Conservation (phyloP, 139 green algal genomes). For the Axilococcus clingmanii region DNA sequence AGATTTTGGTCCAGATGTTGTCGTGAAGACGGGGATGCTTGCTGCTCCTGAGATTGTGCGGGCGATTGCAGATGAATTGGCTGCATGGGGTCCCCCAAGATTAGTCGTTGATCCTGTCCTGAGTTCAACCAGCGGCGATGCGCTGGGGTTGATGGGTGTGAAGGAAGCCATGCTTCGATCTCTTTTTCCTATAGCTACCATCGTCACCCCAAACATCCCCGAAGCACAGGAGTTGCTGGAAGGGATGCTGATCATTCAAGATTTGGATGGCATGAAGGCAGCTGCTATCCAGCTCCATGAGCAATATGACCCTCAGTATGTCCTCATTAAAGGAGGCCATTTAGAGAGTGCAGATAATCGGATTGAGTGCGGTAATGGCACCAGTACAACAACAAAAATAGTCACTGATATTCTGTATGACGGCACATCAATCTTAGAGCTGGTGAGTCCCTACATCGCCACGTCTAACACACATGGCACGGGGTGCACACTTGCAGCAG, state of each 20-base stretch:
- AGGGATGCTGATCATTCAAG: conserved; percentile 26
- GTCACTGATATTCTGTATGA: conserved; percentile 84
- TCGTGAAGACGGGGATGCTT: conserved; percentile 98
- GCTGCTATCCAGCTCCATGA: conserved; percentile 54
- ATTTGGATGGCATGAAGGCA: conserved; percentile 45
- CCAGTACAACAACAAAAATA: neutral
- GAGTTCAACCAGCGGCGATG: conserved; percentile 76
- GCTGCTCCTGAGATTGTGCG: conserved; percentile 43
- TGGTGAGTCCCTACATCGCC: conserved; percentile 33
- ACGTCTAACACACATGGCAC: conserved; percentile 89
- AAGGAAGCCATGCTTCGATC: conserved; percentile 34
- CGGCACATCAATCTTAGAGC: conserved; percentile 33
- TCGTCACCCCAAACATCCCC: conserved; percentile 89
- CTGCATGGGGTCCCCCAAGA: conserved; percentile 4
- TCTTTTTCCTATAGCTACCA: conserved; percentile 68
- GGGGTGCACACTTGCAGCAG: conserved; percentile 82
- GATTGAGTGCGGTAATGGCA: neutral
- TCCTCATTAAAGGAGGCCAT: conserved; percentile 91
- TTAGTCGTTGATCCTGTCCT: conserved; percentile 93
- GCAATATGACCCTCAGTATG: conserved; percentile 41
- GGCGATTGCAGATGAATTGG: conserved; percentile 39
- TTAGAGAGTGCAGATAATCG: conserved; percentile 19
- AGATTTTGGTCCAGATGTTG: conserved; percentile 68
- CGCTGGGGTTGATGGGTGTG: conserved; percentile 50
- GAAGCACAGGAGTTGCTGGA: conserved; percentile 80